A percentile compares a stretch with the other conserved stretches of the same genome.
Evolutionary conservation across 331 rosid species (phyloP).

Genomic region (Quercus tomentella): DNA sequence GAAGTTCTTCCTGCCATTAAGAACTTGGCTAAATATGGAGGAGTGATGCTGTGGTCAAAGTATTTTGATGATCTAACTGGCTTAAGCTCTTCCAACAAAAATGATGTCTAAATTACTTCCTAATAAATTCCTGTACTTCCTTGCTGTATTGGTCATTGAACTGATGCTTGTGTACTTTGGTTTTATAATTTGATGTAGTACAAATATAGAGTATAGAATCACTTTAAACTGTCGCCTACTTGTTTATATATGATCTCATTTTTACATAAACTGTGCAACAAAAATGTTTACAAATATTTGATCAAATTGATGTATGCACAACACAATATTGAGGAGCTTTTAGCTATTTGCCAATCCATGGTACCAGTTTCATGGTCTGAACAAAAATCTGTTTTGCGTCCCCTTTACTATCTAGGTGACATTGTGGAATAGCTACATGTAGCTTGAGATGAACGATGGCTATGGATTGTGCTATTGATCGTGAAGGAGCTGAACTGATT

Average conservation of each 20-base stretch:
- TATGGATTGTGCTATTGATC: conserved; percentile 58
- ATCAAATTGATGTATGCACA: not conserved
- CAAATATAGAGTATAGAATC: too few species aligned
- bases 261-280: not conserved
- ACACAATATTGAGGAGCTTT: not conserved
- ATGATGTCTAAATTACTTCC: conserved; percentile 9
- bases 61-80: conserved; percentile 7
- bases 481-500: conserved; percentile 84
- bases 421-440: conserved; percentile 81
- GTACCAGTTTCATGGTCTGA: not conserved
- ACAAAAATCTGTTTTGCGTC: not conserved
- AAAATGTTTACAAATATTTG: not conserved
- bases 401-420: conserved; percentile 72
- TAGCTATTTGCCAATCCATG: not conserved
- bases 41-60: too few species aligned
- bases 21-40: too few species aligned
- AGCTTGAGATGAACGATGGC: conserved; percentile 72
- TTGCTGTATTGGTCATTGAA: too few species aligned
- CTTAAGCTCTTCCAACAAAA: conserved; percentile 38
- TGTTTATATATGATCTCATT: too few species aligned
- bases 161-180: too few species aligned
- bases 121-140: too few species aligned
- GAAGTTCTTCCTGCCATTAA: too few species aligned
- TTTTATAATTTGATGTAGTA: too few species aligned
- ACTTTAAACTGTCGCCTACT: too few species aligned